Conservation (phyloP, 2,329 filamentous ascomycete genomes). For the Botryotinia calthae region DNA sequence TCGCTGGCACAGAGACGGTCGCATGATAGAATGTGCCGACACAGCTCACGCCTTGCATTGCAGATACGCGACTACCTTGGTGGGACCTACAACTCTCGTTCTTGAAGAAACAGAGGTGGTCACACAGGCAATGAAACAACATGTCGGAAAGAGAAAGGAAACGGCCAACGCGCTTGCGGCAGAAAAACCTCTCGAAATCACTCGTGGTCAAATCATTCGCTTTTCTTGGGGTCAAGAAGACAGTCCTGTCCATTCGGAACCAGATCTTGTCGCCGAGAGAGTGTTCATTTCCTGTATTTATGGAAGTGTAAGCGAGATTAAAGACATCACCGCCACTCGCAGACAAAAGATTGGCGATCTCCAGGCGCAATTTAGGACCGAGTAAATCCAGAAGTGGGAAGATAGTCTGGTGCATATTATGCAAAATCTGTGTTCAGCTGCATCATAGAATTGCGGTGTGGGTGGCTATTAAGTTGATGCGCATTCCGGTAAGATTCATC, state of each 20-base stretch:
- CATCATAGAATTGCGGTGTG: not conserved
- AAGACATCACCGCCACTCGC: not conserved
- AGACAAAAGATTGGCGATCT: not conserved
- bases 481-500: not conserved
- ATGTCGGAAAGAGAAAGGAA: not conserved
- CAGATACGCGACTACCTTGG: slow-evolving; percentile 3
- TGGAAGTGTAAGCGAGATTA: not conserved
- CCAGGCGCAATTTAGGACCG: not conserved
- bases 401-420: not conserved
- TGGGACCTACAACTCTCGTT: slow-evolving; percentile 15
- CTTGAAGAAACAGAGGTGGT: slow-evolving; percentile 11
- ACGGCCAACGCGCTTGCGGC: not conserved
- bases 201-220: slow-evolving; percentile 6
- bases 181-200: not conserved
- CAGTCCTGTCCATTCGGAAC: slow-evolving; percentile 21
- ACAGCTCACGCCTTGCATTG: not conserved
- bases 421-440: not conserved
- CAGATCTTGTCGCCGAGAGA: slow-evolving; percentile 12
- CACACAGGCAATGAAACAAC: not conserved
- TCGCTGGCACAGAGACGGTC: slow-evolving; percentile 18
- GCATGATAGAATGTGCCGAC: slow-evolving; percentile 11
- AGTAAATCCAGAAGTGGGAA: not conserved
- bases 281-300: slow-evolving; percentile 13
- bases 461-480: not conserved
- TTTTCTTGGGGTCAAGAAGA: slow-evolving; percentile 21